Conservation (phyloP, 73 alveolate species). For the Paramecium octaurelia region DNA sequence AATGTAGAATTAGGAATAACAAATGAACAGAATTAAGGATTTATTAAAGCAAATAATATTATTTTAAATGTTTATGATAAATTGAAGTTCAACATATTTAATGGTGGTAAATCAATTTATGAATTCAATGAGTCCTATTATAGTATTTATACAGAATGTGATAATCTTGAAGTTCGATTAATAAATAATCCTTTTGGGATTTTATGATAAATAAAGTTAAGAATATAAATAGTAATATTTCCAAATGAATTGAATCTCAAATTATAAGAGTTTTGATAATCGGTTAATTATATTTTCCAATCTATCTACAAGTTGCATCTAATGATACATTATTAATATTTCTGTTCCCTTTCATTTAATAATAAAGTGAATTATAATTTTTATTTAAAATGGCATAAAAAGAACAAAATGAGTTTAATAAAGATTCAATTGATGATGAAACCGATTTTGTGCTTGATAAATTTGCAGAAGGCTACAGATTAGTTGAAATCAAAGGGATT, state of each 20-base stretch:
- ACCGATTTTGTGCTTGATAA: conserved; percentile 37
- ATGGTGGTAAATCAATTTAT: neutral
- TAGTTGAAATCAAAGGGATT: neutral
- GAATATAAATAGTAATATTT: neutral
- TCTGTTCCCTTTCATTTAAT: neutral
- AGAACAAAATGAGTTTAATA: neutral
- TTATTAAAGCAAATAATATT: neutral
- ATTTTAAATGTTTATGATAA: neutral
- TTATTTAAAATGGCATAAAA: neutral
- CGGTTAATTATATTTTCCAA: too few relatives aligned
- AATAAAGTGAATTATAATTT: neutral
- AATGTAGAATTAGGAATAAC: neutral
- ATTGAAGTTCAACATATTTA: neutral
- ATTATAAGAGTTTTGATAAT: too few relatives aligned
- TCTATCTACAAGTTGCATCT: too few relatives aligned
- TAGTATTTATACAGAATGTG: neutral
- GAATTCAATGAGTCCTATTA: neutral
- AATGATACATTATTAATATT: too few relatives aligned
- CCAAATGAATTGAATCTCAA: neutral
- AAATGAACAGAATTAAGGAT: neutral
- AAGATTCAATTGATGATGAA: neutral
- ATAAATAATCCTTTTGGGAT: neutral
- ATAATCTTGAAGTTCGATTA: neutral
- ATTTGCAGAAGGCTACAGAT: neutral
- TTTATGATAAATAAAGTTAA: neutral